Base-by-base conservation (phyloP, 805 yeast genomes). In the Suhomyces prunicola region DNA sequence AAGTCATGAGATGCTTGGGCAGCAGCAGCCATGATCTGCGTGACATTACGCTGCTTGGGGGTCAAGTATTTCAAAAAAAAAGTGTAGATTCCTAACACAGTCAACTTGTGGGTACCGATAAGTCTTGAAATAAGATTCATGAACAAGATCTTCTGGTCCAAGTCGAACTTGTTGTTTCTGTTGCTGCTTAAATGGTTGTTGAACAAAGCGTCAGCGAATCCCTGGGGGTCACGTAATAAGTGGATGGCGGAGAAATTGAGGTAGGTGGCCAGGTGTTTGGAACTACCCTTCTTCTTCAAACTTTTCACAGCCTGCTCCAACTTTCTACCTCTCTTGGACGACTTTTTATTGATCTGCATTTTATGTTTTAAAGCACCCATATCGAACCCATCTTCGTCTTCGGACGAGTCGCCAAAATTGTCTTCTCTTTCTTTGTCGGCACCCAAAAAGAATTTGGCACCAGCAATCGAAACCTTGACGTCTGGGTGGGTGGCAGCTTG, bases 1-100 rank as follows among this genome's bases (percentile, higher is more conserved):
- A 94, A 77, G 64, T 94, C 98, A 67, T 94, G 99, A 26, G 96
- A 82, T 0, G 98, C 90, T 76, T 94, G 99, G 0, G 99, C 99
- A 47, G 89, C 80, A 4, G 98, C 96, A 6, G 99, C 98, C 90
- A 94, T 83, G 58, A 94, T 86, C 69, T 90, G 96, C 0, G 99
- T 94, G 44, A 94, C 99, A 61, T 93, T 88, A 53, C 84, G 77
- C 72, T 94, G 98, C 68, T 93, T 93, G 47, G 99, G 98, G 1
- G 97, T 92, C 61, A 94, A 77, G 66, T 88, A 94, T 65, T 91
- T 91, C 66, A 93, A 73, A 72, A 94, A 86, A 66, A 83, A 91
- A 0, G 97, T 87, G 71, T 94, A 94, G 35, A 94, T 75, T 5
- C 97, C 97, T 60, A 94, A 76, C 4, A 94, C 88, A 1, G 92